Base-by-base conservation (phyloP, 1,284 basidiomycete genomes). In the Exobasidium cylindrosporum region DNA sequence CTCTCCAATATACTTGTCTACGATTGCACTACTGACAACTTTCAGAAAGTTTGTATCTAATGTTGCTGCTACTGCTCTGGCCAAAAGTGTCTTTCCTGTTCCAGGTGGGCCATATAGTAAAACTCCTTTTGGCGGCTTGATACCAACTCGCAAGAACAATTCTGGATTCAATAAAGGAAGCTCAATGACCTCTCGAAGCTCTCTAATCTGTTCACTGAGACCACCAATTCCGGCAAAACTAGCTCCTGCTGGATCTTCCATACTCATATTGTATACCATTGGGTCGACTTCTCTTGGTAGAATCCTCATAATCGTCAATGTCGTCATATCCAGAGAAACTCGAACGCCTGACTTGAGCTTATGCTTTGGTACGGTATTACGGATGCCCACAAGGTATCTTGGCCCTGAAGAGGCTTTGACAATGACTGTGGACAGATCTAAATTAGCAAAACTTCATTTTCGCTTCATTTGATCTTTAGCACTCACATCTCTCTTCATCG, bases 1-100 rank as follows among this genome's bases (percentile, higher is more conserved):
- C 83, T 98, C 96, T 73, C 96, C 96, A 64, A 98, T 98, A 81
- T 98, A 99, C 83, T 98, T 98, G 85, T 98, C 95, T 61, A 98
- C 96, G 71, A 99, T 97, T 23, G 95, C 96, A n/a, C 92, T 95
- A 2, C 93, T 94, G 58, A 97, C 95, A 61, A 98, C 95, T 81
- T 97, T 97, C 61, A 98, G 86, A 84, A 98, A 98, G 81, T 97
- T 97, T 64, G 93, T 96, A 74, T 92, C 87, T 55, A 97, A 85
- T 0, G 95, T 97, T 29, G 93, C 92, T 10, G 96, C 96, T 4
- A 97, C 94, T 1, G 96, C 96, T 68, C 93, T 86, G 1, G 95
- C 96, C 23, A 98, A 85, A 1, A 97, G 85, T 0, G 95, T 98
- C 83, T 98, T 98, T 30, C 94, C 94, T 3, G 92, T 96, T 56